Conservation (phyloP, 2,329 filamentous ascomycete species). For the Ceratocystiopsis minuta region DNA sequence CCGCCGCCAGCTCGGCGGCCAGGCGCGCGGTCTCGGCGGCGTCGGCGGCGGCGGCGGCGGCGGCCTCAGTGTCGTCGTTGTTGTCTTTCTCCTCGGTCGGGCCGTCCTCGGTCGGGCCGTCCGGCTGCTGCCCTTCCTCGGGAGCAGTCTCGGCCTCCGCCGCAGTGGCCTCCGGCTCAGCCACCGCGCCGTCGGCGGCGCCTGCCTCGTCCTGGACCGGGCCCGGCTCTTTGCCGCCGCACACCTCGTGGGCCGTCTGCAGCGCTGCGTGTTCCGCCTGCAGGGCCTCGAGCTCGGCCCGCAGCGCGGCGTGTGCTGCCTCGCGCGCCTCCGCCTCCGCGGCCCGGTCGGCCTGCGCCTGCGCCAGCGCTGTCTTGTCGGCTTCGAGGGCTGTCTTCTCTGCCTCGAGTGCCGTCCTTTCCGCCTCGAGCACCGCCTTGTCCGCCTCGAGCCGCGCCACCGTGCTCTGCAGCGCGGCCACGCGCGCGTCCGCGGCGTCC, state of each 20-base stretch:
- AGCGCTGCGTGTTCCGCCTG: constrained; percentile 1
- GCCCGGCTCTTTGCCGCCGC: too few species aligned
- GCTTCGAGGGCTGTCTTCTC: not conserved
- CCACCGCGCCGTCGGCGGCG: too few species aligned
- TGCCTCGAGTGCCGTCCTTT: not conserved
- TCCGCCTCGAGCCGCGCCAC: not conserved
- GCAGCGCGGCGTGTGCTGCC: not conserved
- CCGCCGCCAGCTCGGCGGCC: not conserved
- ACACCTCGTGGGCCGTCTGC: not conserved
- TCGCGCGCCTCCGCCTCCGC: not conserved
- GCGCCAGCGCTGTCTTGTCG: not conserved
- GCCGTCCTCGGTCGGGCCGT: too few species aligned
- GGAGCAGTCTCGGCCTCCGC: too few species aligned
- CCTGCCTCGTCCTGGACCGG: too few species aligned
- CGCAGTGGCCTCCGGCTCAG: too few species aligned
- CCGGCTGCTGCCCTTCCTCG: too few species aligned
- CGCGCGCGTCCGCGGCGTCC: not conserved
- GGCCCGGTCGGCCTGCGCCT: not conserved
- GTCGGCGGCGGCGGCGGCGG: too few species aligned
- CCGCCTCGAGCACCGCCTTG: not conserved
- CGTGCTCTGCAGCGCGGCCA: not conserved
- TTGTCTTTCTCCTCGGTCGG: too few species aligned
- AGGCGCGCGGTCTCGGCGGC: not conserved
- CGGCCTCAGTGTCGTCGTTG: too few species aligned
- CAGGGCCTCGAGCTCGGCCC: not conserved